Percentiles rank a stretch among this genome's conserved stretches.
Evolutionary conservation across 176 grass and related monocot species (phyloP).

Genomic region (Lolium multiflorum): DNA sequence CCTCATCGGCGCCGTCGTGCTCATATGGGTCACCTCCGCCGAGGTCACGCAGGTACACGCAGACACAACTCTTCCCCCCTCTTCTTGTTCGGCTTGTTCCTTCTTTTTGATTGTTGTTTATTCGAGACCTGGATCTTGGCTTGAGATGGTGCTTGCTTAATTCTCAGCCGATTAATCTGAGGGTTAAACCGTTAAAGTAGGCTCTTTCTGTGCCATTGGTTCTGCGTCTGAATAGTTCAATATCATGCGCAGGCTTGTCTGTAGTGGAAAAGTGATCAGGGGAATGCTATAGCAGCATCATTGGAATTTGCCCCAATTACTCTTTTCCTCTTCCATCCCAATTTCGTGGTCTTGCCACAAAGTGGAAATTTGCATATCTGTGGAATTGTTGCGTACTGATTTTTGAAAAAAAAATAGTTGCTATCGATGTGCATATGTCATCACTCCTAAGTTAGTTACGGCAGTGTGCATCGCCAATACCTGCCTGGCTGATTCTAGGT

Average conservation of each 20-base stretch:
- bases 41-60: conserved; percentile 87
- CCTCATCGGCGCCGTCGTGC: conserved; percentile 82
- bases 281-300: neutral
- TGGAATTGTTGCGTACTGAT: neutral
- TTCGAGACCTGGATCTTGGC: conserved; percentile 19
- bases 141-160: neutral
- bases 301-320: neutral
- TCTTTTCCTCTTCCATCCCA: neutral
- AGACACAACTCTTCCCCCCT: neutral
- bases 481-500: neutral
- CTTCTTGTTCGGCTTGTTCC: neutral
- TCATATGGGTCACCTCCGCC: conserved; percentile 98
- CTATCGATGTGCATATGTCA: neutral
- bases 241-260: neutral
- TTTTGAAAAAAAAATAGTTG: neutral
- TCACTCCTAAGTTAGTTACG: conserved; percentile 18
- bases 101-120: conserved; percentile 4
- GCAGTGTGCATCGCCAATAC: neutral
- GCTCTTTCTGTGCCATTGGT: neutral
- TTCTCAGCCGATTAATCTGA: neutral
- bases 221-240: conserved; percentile 10
- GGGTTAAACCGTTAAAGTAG: neutral
- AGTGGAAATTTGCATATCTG: neutral
- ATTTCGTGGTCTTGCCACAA: neutral
- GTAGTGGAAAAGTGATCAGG: conserved; percentile 19